These are phyloP conservation scores for Populus trichocarpa DNA, from an alignment of 441 rosid genomes.

Conservation along the genomic window DNA sequence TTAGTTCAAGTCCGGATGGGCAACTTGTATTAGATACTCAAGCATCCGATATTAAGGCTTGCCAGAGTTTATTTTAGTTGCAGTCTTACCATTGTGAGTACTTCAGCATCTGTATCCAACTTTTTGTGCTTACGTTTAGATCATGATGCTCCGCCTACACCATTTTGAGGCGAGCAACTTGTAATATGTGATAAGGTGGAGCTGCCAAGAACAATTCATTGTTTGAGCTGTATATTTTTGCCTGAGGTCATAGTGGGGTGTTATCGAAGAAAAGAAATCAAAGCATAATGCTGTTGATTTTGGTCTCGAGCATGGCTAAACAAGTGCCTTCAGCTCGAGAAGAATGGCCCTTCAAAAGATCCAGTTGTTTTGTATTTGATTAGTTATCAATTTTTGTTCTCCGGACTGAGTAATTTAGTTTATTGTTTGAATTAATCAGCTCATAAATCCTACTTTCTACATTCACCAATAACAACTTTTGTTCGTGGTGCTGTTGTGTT, in stretches of 20 bases:
- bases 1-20: constrained; percentile 34
- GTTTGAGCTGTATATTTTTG: constrained; percentile 39
- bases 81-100: neutral
- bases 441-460: constrained; percentile 18
- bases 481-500: neutral
- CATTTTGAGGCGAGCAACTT: constrained; percentile 28
- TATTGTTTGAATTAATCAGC: constrained; percentile 18
- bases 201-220: constrained; percentile 27
- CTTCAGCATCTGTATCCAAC: constrained; percentile 8
- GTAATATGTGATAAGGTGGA: constrained; percentile 37
- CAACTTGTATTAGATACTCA: constrained; percentile 47
- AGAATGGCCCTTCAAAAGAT: constrained; percentile 33
- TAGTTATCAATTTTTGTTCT: constrained; percentile 29
- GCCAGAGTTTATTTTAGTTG: constrained; percentile 40
- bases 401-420: constrained; percentile 26
- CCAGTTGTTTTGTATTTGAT: constrained; percentile 44
- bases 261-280: constrained; percentile 29
- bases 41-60: constrained; percentile 63
- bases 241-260: constrained; percentile 32
- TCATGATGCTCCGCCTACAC: constrained; percentile 8
- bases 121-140: constrained; percentile 5
- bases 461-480: neutral
- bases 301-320: constrained; percentile 32
- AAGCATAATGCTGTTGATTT: constrained; percentile 36
- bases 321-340: constrained; percentile 29